Evolutionary conservation across 2,329 filamentous ascomycete genomes (phyloP), one percentile per base, ranked within the genome.

Genomic region (Pseudocercospora vitis): DNA sequence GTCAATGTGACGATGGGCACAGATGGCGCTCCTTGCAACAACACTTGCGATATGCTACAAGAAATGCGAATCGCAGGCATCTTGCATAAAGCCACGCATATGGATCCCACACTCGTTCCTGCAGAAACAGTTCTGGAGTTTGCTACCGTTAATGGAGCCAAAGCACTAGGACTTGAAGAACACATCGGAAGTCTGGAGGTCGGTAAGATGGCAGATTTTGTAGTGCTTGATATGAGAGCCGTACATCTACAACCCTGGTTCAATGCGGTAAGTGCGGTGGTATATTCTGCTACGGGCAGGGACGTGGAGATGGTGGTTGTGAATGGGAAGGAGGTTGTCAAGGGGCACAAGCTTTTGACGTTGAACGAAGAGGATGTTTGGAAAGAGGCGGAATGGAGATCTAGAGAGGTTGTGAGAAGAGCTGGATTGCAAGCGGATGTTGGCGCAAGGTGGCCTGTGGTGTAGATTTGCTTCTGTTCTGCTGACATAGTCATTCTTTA

Each of bases 31-130:
- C 78, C 78, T 0, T 81, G 78, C 62, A 76, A 77, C 29, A 80
- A 80, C 57, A 74, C 74, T 5, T 78, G 77, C 62, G 77, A 80
- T 55, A 72, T 81, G 65, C 62, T 81, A 14, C 75, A 75, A 44
- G 78, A 81, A 65, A 80, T 80, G 76, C 76, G 77, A 46, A 68
- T 80, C 0, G 76, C 78, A 0, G 74, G 71, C 0, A 75, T 80
- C 8, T 63, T 81, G 28, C 78, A 81, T 55, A 76, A 76, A 56
- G 75, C 75, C 14, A 54, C 61, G 2, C 69, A 67, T 3, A 68
- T 70, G 40, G 71, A 80, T 55, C 75, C 78, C 1, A 69, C 66
- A 0, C 57, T 70, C 0, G 66, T 80, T 0, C 70, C 70, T 0
- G 78, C 78, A 0, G 73, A 79, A 52, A 67, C 68, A 0, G 77